Evolutionary conservation across 768 basidiomycete genomes (phyloP).

Genomic region (Serendipita vermifera): DNA sequence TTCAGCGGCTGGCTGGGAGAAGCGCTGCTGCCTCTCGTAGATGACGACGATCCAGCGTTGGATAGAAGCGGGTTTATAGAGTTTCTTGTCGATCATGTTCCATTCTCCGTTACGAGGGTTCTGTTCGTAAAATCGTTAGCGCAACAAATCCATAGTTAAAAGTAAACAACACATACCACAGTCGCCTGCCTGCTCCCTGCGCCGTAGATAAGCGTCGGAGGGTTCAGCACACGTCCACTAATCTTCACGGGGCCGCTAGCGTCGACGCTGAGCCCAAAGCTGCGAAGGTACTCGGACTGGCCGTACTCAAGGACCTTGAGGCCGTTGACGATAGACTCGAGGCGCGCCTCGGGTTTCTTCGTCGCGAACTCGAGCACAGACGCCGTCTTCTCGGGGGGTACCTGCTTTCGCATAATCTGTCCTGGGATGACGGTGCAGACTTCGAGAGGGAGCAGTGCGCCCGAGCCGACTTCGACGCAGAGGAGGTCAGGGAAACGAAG

Average conservation of each 20-base stretch:
- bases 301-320: conserved; percentile 40
- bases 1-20: conserved; percentile 33
- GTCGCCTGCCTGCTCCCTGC: conserved; percentile 39
- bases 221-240: conserved; percentile 46
- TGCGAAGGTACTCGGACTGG: conserved; percentile 58
- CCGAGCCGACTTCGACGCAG: conserved; percentile 38
- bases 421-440: conserved; percentile 47
- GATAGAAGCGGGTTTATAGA: conserved; percentile 44
- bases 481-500: conserved; percentile 45
- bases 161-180: conserved; percentile 34
- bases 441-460: conserved; percentile 56
- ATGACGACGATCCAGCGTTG: conserved; percentile 50
- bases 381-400: conserved; percentile 53
- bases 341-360: conserved; percentile 44
- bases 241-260: conserved; percentile 41
- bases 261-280: conserved; percentile 57
- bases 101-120: conserved; percentile 12
- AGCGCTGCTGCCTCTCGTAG: conserved; percentile 50
- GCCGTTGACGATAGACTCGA: conserved; percentile 42
- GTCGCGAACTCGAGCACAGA: conserved; percentile 55
- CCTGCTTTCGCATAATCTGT: conserved; percentile 59
- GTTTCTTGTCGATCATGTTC: conserved; percentile 54
- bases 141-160: background rate
- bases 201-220: conserved; percentile 59
- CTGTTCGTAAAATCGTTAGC: background rate